These are phyloP conservation scores for Silene uniflora DNA, from an alignment of 148 eudicot genomes.

Conservation along the genomic window DNA sequence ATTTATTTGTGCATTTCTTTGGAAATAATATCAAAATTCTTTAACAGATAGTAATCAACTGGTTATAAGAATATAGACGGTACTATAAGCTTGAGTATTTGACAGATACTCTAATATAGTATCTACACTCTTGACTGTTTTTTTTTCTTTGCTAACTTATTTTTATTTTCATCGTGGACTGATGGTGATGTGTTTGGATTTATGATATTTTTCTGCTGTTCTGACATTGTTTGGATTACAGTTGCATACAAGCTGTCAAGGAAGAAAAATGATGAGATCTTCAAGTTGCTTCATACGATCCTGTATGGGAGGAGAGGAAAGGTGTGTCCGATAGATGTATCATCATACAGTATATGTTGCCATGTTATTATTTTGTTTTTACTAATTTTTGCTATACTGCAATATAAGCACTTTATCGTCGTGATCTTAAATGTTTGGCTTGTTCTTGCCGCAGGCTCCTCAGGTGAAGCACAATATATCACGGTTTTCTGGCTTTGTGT, in stretches of 20 bases:
- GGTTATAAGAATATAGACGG: neutral
- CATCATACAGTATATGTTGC: neutral
- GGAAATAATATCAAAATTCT: neutral
- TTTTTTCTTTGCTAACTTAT: neutral
- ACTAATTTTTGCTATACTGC: neutral
- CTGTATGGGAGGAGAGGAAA: slow-evolving; percentile 84
- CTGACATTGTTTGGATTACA: slow-evolving; percentile 19
- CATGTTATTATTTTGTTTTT: neutral
- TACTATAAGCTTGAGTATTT: neutral
- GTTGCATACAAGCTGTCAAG: slow-evolving; percentile 88
- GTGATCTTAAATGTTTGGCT: neutral
- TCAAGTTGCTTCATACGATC: slow-evolving; percentile 70
- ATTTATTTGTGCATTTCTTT: neutral
- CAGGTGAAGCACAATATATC: slow-evolving; percentile 69
- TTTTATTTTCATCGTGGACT: neutral
- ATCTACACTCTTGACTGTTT: neutral
- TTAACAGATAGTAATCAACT: neutral
- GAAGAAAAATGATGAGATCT: slow-evolving; percentile 65
- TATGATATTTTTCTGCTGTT: neutral
- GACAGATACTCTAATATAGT: neutral
- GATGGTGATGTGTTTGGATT: neutral
- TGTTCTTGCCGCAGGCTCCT: slow-evolving; percentile 53
- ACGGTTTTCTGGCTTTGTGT: slow-evolving; percentile 88
- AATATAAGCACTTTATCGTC: neutral
- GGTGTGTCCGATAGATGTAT: slow-evolving; percentile 33